Evolutionary conservation across 352 stramenopile genomes (phyloP), one percentile per base, ranked within the genome.

Genomic region (Chrysophaeum taylorii): DNA sequence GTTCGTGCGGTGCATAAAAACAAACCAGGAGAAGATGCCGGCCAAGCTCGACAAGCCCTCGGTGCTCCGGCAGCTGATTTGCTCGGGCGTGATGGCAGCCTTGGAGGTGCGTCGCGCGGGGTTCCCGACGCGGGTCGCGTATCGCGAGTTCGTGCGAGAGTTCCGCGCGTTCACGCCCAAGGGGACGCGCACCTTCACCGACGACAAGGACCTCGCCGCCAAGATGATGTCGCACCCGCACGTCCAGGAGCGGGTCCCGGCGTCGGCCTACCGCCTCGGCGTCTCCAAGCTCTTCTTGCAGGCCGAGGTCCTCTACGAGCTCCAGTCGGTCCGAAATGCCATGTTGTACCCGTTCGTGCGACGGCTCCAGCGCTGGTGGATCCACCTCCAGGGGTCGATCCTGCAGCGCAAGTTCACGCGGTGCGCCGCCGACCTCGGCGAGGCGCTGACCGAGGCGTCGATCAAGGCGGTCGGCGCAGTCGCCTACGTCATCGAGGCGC

Each of bases 1-100:
- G 18, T 81, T 81, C 64, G 75, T 81, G 38, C 71, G 76, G 43
- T 81, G 76, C 69, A 76, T 81, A 45, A 79, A 80, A 43, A 73
- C 75, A 0, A 81, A 81, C 61, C 29, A 70, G 29, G 70, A 80
- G 0, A 62, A 78, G 38, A 57, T 73, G 2, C 74, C 73, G 5
- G 61, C 67, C 33, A 70, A 76, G 31, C 41, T 81, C n/a, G 76
- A 81, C 41, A 70, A 72, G n/a, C 63, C 42, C 38, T 62, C 62
- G 18, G 76, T 81, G 9, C 62, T 81, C 27, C 45, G 72, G 21
- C 76, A 81, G 70, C 64, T 81, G 31, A 68, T 72, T 21, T 77
- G 74, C 31, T 73, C 68, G 14, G 76, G 76, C 39, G 76, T 81
- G 2, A 79, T 81, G 61, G 73, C 75, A 4, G 76, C 76, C 21